Conservation (phyloP, 2,329 filamentous ascomycete genomes). For the Hirsutella minnesotensis region DNA sequence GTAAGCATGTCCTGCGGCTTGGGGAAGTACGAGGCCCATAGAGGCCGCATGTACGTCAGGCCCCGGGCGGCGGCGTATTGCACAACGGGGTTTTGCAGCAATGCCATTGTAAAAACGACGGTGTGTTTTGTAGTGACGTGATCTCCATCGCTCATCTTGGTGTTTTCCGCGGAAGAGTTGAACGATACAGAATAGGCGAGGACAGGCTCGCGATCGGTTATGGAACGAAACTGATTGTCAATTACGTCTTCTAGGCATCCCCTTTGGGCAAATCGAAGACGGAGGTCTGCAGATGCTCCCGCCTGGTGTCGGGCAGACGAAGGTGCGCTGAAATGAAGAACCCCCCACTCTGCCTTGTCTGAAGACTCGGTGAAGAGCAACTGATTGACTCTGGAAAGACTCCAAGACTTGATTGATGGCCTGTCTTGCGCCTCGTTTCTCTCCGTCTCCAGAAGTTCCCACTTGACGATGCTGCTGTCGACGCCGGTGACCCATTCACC, state of each 20-base stretch:
- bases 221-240: slow-evolving; percentile 54
- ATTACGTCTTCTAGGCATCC: slow-evolving; percentile 28
- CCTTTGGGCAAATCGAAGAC: slow-evolving; percentile 56
- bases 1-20: slow-evolving; percentile 50
- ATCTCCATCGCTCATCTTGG: background rate
- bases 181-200: slow-evolving; percentile 68
- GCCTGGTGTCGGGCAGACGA: slow-evolving; percentile 55
- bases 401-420: slow-evolving; percentile 52
- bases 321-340: slow-evolving; percentile 64
- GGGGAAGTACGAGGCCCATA: slow-evolving; percentile 68
- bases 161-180: slow-evolving; percentile 27
- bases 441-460: slow-evolving; percentile 40
- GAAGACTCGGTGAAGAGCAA: slow-evolving; percentile 61
- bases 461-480: slow-evolving; percentile 54
- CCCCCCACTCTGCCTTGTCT: slow-evolving; percentile 78
- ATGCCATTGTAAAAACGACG: slow-evolving; percentile 62
- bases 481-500: slow-evolving; percentile 77
- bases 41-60: slow-evolving; percentile 63
- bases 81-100: slow-evolving; percentile 67
- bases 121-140: slow-evolving; percentile 24
- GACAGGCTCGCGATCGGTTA: slow-evolving; percentile 69
- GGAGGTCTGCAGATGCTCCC: slow-evolving; percentile 53
- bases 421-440: slow-evolving; percentile 3
- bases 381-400: slow-evolving; percentile 46
- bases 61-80: slow-evolving; percentile 70